A percentile compares a stretch with the other conserved stretches of the same genome.
Conservation (phyloP, 1,139 yeast genomes). For the Yamadazyma pseudoaaseri region DNA sequence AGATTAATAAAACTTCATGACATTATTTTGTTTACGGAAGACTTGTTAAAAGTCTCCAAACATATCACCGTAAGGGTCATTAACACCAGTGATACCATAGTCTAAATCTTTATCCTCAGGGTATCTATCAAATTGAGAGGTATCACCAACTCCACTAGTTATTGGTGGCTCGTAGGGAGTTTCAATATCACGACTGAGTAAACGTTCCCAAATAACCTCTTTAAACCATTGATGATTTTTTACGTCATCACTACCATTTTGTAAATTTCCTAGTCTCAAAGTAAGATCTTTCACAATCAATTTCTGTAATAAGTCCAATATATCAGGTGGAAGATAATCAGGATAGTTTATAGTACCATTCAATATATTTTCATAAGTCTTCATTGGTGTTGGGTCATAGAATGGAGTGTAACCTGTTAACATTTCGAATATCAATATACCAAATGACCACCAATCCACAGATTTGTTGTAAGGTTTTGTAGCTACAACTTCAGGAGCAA, state of each 20-base stretch:
- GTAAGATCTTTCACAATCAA: slow-evolving; percentile 58
- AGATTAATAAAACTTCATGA: not conserved
- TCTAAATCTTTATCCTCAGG: slow-evolving; percentile 56
- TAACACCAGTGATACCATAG: slow-evolving; percentile 46
- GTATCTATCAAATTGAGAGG: slow-evolving; percentile 59
- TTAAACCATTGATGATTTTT: slow-evolving; percentile 58
- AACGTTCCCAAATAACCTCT: slow-evolving; percentile 62
- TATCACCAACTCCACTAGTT: slow-evolving; percentile 60
- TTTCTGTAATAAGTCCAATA: slow-evolving; percentile 46
- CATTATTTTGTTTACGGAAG: not conserved
- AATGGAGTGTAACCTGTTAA: slow-evolving; percentile 63
- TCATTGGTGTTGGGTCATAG: slow-evolving; percentile 61
- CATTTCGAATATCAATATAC: slow-evolving; percentile 60
- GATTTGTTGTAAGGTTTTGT: slow-evolving; percentile 62
- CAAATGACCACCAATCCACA: slow-evolving; percentile 67
- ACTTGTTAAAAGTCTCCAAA: slow-evolving; percentile 47
- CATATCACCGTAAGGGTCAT: slow-evolving; percentile 49
- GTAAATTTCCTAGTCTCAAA: slow-evolving; percentile 54
- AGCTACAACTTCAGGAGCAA: slow-evolving; percentile 63
- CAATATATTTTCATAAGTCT: slow-evolving; percentile 58
- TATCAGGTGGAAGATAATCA: slow-evolving; percentile 50
- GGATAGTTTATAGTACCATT: slow-evolving; percentile 54
- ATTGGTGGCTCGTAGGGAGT: slow-evolving; percentile 67
- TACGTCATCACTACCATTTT: slow-evolving; percentile 57
- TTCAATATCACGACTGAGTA: slow-evolving; percentile 56